Evolutionary conservation across 106 monocot species (phyloP).

Genomic region (Platanthera zijinensis): DNA sequence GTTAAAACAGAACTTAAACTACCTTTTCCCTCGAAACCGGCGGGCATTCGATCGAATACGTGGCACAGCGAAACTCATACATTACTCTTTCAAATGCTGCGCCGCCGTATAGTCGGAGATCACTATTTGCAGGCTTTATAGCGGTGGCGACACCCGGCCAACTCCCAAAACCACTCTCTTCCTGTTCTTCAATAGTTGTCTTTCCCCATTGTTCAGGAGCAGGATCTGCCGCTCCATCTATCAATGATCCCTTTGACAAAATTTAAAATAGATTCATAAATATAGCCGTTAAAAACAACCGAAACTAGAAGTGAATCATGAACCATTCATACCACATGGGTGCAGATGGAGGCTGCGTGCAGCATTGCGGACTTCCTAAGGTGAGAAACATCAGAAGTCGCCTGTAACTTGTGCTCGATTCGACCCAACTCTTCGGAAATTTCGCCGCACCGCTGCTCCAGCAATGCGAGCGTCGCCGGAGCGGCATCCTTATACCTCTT

Average conservation of each 20-base stretch:
- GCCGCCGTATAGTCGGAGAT: conserved; percentile 84
- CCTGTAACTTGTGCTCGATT: conserved; percentile 73
- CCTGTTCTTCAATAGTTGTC: conserved; percentile 69
- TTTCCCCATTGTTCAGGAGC: conserved; percentile 96
- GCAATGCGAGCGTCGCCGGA: conserved; percentile 85
- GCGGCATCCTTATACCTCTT: conserved; percentile 94
- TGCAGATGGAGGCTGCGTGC: conserved; percentile 78
- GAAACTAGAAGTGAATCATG: neutral
- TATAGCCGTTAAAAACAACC: neutral
- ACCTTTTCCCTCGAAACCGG: conserved; percentile 96
- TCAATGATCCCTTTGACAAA: conserved; percentile 52
- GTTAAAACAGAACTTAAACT: neutral
- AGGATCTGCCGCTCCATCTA: conserved; percentile 96
- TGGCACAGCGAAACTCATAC: conserved; percentile 92
- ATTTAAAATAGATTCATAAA: neutral
- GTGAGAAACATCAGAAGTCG: conserved; percentile 75
- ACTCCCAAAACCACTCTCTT: conserved; percentile 72
- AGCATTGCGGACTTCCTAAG: conserved; percentile 84
- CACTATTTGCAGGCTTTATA: conserved; percentile 67
- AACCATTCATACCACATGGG: conserved; percentile 61
- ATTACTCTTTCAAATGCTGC: conserved; percentile 99
- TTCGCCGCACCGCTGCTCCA: conserved; percentile 85
- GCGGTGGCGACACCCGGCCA: conserved; percentile 76
- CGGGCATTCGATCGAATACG: conserved; percentile 92
- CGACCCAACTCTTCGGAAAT: conserved; percentile 52